Evolutionary conservation across 208 protist genomes (phyloP), one percentile per base, ranked within the genome.

Genomic region (Trypanosomatidae sp.): DNA sequence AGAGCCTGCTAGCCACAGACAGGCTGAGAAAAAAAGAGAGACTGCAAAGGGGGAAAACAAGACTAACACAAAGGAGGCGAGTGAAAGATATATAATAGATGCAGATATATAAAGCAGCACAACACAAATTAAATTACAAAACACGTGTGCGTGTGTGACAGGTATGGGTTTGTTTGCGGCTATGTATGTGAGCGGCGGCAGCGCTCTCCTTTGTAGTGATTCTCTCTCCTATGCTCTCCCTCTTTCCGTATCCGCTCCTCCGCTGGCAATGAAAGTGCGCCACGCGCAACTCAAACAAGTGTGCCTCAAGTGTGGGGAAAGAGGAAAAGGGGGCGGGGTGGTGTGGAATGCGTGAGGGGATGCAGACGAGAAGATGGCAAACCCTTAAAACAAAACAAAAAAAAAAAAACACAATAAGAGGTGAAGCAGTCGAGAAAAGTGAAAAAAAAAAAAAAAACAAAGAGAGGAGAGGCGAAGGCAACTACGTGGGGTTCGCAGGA

Each of bases 401-500:
- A 15, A 7, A 7, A 25, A 2, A 46, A 46, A 41, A 10, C 1
- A 46, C 30, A 46, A 43, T 39, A 46, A 65, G 39, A 46, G 17
- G 60, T 10, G 33, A 65, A 69, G 46, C 65, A 69, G 65, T 15
- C 8, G 13, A 46, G 22, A 65, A 46, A 46, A 65, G 19, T 36
- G 30, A 22, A 50, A 53, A 56, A 25, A 5, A 53, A 19, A 69
- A 55, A 0, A 25, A 36, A 53, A 53, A 17, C 5, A 25, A 58
- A n/a, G n/a, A 58, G n/a, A 25, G 19, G 22, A 2, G 25, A 6
- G 19, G 43, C 30, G 33, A 15, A 41, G 15, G 28, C 10, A 0
- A 43, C 58, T 46, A 6, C 7, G 6, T 41, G 56, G 62, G 33
- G 25, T 7, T 7, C 39, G 22, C 9, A 25, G 60, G 22, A 47